Evolutionary conservation across 345 rosid genomes (phyloP).

Genomic region (Iberis pinnata): DNA sequence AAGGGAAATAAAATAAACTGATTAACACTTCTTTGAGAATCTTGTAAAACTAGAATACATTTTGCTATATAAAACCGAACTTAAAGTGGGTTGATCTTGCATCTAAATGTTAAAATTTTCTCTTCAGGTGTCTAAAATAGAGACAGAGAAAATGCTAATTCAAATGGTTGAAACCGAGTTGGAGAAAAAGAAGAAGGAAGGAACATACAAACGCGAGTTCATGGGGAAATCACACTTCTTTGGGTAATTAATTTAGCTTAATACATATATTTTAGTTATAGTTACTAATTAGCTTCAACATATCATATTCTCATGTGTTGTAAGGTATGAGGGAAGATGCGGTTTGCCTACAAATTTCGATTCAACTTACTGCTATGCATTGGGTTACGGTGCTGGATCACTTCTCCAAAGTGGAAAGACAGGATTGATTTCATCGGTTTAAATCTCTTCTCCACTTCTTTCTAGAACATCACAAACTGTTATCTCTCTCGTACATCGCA

Average conservation of each 20-base stretch:
- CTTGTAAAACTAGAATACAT: not conserved
- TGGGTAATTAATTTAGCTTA: conserved; percentile 43
- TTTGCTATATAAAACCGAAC: not conserved
- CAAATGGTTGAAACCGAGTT: conserved; percentile 95
- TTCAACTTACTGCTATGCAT: conserved; percentile 79
- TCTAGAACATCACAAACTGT: not conserved
- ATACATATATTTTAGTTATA: not conserved
- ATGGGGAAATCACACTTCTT: conserved; percentile 93
- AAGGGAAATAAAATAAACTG: too few relatives aligned
- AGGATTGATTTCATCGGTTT: conserved; percentile 82
- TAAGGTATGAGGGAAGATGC: conserved; percentile 95
- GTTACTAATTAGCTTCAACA: not conserved
- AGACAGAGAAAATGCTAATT: conserved; percentile 97
- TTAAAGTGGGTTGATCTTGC: not conserved
- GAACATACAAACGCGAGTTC: conserved; percentile 52
- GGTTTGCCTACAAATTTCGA: conserved; percentile 96
- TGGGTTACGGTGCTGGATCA: conserved; percentile 87
- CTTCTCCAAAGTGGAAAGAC: conserved; percentile 84
- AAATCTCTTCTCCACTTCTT: conserved; percentile 18
- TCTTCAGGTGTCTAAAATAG: conserved; percentile 83
- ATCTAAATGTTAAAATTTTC: not conserved
- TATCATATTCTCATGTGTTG: conserved; percentile 1
- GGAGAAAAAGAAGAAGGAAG: conserved; percentile 74
- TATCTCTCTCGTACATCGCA: not conserved
- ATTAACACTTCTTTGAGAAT: too few relatives aligned